phyloP scores from a whole-genome alignment of 768 basidiomycete species.

The Leccinum uliginosum region DNA sequence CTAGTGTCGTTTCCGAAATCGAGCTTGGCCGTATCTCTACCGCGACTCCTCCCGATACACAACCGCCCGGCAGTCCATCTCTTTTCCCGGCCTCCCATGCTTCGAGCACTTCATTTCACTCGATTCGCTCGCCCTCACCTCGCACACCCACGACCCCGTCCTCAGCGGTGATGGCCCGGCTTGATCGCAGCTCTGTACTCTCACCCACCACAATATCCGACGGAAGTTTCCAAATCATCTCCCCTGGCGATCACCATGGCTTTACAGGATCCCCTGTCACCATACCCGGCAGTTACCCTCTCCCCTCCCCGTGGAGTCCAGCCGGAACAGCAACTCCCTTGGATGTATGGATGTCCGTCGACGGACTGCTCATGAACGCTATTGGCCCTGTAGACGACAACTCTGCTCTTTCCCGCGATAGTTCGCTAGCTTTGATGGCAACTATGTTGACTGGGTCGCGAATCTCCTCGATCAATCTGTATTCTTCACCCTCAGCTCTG shows the following conservation, averaged over 20 bases:
- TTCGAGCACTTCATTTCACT: slow-evolving; percentile 1
- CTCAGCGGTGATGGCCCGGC: slow-evolving; percentile 9
- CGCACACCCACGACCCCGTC: slow-evolving; percentile 11
- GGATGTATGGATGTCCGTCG: slow-evolving; percentile 24
- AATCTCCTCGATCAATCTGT: slow-evolving; percentile 5
- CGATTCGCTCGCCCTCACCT: slow-evolving; percentile 6
- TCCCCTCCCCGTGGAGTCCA: slow-evolving; percentile 31
- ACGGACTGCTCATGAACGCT: slow-evolving; percentile 16
- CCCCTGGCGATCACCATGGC: slow-evolving; percentile 11
- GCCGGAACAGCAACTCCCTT: slow-evolving; percentile 1
- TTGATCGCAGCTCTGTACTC: slow-evolving; percentile 22
- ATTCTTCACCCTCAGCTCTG: slow-evolving; percentile 14
- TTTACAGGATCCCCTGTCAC: slow-evolving; percentile 8
- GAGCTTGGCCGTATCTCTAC: background rate
- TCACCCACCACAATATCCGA: slow-evolving; percentile 25
- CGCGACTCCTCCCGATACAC: background rate
- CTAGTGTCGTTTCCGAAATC: background rate
- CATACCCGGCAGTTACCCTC: slow-evolving; percentile 4
- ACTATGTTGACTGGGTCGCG: background rate
- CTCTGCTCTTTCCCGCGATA: background rate
- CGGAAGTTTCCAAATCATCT: slow-evolving; percentile 21
- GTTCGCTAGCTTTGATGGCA: background rate
- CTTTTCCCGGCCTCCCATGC: background rate
- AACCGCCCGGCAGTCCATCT: slow-evolving; percentile 7
- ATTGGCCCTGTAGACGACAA: slow-evolving; percentile 10